Percentiles rank a stretch among this genome's conserved stretches.
Conservation (phyloP, 2,329 filamentous ascomycete species). For the Leptographium wingfieldii region DNA sequence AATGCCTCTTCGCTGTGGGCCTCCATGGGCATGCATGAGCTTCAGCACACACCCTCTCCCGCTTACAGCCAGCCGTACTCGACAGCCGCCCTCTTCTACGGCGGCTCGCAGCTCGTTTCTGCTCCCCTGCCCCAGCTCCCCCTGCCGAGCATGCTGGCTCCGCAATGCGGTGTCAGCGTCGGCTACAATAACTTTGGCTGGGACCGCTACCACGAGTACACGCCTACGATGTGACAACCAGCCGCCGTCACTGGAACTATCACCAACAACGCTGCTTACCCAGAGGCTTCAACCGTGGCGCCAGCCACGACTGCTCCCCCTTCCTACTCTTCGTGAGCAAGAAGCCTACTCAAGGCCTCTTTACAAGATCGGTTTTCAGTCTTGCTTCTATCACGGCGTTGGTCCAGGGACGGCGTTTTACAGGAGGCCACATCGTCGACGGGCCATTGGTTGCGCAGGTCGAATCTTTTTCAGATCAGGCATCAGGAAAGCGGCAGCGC, state of each 20-base stretch:
- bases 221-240: slow-evolving; percentile 75
- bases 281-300: slow-evolving; percentile 29
- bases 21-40: slow-evolving; percentile 60
- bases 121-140: slow-evolving; percentile 66
- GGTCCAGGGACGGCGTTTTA: slow-evolving; percentile 13
- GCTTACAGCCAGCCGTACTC: slow-evolving; percentile 70
- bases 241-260: slow-evolving; percentile 30
- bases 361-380: background rate
- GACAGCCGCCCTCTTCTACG: slow-evolving; percentile 62
- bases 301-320: slow-evolving; percentile 9
- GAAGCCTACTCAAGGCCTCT: background rate
- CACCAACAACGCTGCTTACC: slow-evolving; percentile 19
- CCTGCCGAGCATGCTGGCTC: slow-evolving; percentile 74
- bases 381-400: background rate
- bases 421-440: background rate
- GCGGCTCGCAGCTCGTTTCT: slow-evolving; percentile 58
- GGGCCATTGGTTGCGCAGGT: background rate
- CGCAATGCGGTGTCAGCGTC: slow-evolving; percentile 61
- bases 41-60: slow-evolving; percentile 62
- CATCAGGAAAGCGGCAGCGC: slow-evolving; percentile 14
- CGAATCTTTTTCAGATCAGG: slow-evolving; percentile 10
- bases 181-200: slow-evolving; percentile 73
- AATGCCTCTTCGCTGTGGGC: slow-evolving; percentile 57
- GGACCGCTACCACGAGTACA: slow-evolving; percentile 76
- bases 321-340: slow-evolving; percentile 2